Conservation (phyloP, 495 filamentous ascomycete genomes). For the Penicillium subrubescens region DNA sequence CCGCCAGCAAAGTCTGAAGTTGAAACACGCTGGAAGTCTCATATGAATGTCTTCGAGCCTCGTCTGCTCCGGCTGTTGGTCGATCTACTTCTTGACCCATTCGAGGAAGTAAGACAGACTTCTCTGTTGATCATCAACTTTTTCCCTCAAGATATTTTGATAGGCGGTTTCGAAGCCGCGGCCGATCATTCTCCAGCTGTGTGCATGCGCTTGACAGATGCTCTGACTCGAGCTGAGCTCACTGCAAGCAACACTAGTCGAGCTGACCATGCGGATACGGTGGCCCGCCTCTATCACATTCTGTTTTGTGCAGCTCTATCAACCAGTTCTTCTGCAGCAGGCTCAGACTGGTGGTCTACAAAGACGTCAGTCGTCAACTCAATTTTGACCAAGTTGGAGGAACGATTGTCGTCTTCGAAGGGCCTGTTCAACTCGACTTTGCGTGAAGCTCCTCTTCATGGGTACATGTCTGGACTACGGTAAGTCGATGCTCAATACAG, state of each 20-base stretch:
- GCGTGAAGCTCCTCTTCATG: conserved; percentile 68
- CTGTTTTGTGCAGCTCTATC: conserved; percentile 47
- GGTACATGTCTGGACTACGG: conserved; percentile 66
- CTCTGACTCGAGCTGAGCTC: conserved; percentile 39
- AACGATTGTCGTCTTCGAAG: conserved; percentile 57
- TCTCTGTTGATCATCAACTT: conserved; percentile 62
- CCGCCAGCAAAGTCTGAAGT: conserved; percentile 30
- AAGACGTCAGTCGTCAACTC: conserved; percentile 46
- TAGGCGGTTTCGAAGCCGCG: conserved; percentile 12
- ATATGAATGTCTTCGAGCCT: conserved; percentile 57
- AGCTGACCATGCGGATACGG: conserved; percentile 84
- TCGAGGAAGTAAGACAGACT: conserved; percentile 81
- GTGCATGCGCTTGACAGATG: conserved; percentile 30
- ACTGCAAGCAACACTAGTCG: conserved; percentile 72
- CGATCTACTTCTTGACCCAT: conserved; percentile 83
- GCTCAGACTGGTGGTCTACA: conserved; percentile 38
- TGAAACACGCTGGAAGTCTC: conserved; percentile 49
- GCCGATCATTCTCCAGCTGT: conserved; percentile 4
- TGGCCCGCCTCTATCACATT: conserved; percentile 62
- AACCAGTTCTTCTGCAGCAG: conserved; percentile 4
- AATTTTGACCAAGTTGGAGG: conserved; percentile 54
- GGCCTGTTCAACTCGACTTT: conserved; percentile 61
- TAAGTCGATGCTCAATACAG: conserved; percentile 29
- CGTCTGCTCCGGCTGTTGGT: conserved; percentile 56
- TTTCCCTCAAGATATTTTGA: conserved; percentile 35